Evolutionary conservation across 164 flowering plant species (phyloP).

Genomic region (Magnolia kwangsiensis): DNA sequence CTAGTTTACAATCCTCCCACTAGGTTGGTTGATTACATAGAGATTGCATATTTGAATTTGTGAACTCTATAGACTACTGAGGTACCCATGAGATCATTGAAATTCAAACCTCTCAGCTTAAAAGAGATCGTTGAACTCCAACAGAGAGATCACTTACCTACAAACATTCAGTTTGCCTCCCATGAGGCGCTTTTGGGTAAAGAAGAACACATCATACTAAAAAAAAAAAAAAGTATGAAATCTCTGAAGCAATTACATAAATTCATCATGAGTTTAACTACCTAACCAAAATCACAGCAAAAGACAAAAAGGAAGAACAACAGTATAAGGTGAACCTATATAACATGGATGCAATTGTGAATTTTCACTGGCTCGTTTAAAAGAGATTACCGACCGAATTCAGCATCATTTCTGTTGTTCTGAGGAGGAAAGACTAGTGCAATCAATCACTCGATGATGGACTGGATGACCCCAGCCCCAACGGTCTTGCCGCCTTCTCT

Average conservation of each 20-base stretch:
- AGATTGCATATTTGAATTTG: too few species aligned
- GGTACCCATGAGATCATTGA: too few species aligned
- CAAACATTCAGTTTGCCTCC: too few species aligned
- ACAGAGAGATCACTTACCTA: too few species aligned
- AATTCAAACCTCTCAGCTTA: too few species aligned
- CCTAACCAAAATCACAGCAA: background rate
- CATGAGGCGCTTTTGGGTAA: too few species aligned
- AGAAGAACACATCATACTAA: too few species aligned
- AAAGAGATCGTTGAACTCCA: too few species aligned
- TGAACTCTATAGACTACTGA: too few species aligned
- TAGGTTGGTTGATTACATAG: too few species aligned
- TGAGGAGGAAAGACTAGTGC: background rate
- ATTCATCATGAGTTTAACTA: background rate
- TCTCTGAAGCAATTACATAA: background rate
- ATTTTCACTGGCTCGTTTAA: background rate
- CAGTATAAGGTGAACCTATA: background rate
- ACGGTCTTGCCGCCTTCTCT: constrained; percentile 46
- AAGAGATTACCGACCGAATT: too few species aligned
- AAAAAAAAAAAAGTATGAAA: background rate
- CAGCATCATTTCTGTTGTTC: background rate
- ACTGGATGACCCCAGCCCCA: constrained; percentile 35
- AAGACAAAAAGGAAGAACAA: background rate
- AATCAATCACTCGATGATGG: constrained; percentile 26
- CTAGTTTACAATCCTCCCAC: too few species aligned
- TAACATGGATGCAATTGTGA: background rate